A percentile compares a stretch with the other conserved stretches of the same genome.
Conservation (phyloP, 805 yeast genomes). For the Cyberlindnera americana region DNA sequence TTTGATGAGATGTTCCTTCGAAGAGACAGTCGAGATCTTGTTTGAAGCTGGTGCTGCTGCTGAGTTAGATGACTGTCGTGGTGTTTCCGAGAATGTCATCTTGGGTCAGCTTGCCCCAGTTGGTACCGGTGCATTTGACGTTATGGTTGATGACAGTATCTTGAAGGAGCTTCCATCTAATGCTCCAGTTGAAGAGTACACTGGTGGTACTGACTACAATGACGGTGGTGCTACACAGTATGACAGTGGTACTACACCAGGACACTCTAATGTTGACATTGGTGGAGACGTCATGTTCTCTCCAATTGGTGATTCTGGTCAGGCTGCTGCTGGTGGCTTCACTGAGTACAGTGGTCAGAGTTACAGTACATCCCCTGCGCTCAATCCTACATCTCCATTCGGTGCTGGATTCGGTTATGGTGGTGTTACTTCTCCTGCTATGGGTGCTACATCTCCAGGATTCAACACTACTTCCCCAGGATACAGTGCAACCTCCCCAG, state of each 20-base stretch:
- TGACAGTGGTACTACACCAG: conserved; percentile 68
- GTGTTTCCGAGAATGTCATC: conserved; percentile 97
- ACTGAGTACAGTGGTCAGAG: conserved; percentile 56
- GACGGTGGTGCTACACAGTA: conserved; percentile 90
- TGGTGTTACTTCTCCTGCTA: conserved; percentile 31
- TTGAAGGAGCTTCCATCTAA: conserved; percentile 45
- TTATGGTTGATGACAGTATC: conserved; percentile 88
- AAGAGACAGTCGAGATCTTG: conserved; percentile 96
- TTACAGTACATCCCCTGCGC: conserved; percentile 51
- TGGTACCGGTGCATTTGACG: conserved; percentile 98
- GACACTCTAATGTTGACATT: conserved; percentile 55
- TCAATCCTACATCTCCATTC: conserved; percentile 46
- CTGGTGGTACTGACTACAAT: conserved; percentile 38
- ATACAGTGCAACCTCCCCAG: conserved; percentile 70
- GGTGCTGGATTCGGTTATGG: conserved; percentile 42
- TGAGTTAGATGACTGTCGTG: conserved; percentile 96
- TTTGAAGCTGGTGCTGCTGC: conserved; percentile 98
- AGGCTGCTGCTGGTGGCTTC: conserved; percentile 77
- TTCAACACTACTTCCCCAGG: conserved; percentile 48
- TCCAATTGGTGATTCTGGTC: conserved; percentile 86
- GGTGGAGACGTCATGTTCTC: conserved; percentile 84
- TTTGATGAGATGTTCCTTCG: conserved; percentile 98
- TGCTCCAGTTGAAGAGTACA: conserved; percentile 35
- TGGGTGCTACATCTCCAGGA: conserved; percentile 66
- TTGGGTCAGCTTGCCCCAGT: conserved; percentile 98